These are phyloP conservation scores for Beta corolliflora DNA, from an alignment of 179 eudicot genomes.

Conservation along the genomic window DNA sequence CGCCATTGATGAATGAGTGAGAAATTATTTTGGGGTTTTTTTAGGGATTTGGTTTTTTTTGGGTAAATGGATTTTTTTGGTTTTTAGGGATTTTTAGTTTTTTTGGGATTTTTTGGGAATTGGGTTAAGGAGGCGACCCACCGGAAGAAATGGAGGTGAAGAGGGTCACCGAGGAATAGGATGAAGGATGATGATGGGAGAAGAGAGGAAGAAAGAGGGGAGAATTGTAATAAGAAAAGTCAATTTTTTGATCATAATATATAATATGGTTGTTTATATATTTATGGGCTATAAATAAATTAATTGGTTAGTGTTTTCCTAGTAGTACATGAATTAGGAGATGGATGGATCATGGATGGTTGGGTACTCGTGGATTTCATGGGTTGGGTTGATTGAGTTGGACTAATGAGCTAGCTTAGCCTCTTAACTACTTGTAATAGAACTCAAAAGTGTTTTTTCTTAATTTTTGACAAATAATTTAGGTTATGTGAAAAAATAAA, in stretches of 20 bases:
- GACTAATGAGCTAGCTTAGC: too few relatives aligned
- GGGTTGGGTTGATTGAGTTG: too few relatives aligned
- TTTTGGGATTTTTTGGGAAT: background rate
- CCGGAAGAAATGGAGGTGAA: conserved; percentile 35
- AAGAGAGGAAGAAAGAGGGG: background rate
- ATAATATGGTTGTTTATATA: too few relatives aligned
- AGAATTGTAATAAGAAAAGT: conserved; percentile 11
- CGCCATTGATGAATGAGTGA: conserved; percentile 28
- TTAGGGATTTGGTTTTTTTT: background rate
- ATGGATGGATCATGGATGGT: too few relatives aligned
- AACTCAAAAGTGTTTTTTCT: too few relatives aligned
- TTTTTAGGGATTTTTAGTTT: background rate
- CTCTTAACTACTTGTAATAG: too few relatives aligned
- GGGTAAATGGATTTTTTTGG: background rate
- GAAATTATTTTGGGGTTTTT: background rate
- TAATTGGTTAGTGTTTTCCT: too few relatives aligned
- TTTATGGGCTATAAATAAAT: too few relatives aligned
- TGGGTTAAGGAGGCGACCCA: conserved; percentile 17
- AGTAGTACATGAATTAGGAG: too few relatives aligned
- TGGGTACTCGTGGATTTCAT: too few relatives aligned
- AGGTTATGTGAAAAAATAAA: too few relatives aligned
- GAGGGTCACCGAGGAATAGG: conserved; percentile 29
- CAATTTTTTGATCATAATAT: background rate
- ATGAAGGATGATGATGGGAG: background rate
- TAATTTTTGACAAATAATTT: too few relatives aligned